Evolutionary conservation across 2,329 filamentous ascomycete genomes (phyloP).

Genomic region (Botrytis fabae): DNA sequence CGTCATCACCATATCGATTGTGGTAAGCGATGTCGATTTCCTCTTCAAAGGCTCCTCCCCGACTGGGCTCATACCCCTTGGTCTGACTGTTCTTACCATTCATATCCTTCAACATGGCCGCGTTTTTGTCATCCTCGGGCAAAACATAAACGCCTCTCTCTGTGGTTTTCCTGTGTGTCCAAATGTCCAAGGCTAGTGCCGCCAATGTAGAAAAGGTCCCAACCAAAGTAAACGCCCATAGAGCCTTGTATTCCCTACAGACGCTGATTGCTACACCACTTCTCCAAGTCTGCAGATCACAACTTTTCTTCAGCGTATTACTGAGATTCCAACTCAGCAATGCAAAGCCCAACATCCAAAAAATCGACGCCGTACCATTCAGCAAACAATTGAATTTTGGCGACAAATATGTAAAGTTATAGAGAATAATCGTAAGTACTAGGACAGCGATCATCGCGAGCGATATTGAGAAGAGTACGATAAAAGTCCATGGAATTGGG

Average conservation of each 20-base stretch:
- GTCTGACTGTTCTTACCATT: constrained; percentile 25
- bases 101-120: constrained; percentile 27
- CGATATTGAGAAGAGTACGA: constrained; percentile 35
- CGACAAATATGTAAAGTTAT: constrained; percentile 39
- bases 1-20: constrained; percentile 33
- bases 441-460: constrained; percentile 32
- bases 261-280: constrained; percentile 33
- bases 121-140: constrained; percentile 36
- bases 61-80: constrained; percentile 29
- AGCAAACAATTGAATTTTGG: constrained; percentile 36
- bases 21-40: constrained; percentile 36
- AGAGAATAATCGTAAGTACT: constrained; percentile 35
- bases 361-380: constrained; percentile 31
- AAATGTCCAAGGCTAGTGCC: constrained; percentile 34
- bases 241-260: constrained; percentile 38
- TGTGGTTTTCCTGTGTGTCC: constrained; percentile 31
- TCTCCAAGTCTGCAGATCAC: constrained; percentile 31
- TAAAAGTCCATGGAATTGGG: constrained; percentile 38
- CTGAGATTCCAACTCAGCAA: constrained; percentile 36
- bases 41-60: constrained; percentile 12
- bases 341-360: constrained; percentile 36
- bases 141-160: constrained; percentile 31
- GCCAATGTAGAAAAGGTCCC: constrained; percentile 34
- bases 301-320: constrained; percentile 35
- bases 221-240: constrained; percentile 38